Conservation (phyloP, 2,329 filamentous ascomycete genomes). For the Teratosphaeriaceae sp. region DNA sequence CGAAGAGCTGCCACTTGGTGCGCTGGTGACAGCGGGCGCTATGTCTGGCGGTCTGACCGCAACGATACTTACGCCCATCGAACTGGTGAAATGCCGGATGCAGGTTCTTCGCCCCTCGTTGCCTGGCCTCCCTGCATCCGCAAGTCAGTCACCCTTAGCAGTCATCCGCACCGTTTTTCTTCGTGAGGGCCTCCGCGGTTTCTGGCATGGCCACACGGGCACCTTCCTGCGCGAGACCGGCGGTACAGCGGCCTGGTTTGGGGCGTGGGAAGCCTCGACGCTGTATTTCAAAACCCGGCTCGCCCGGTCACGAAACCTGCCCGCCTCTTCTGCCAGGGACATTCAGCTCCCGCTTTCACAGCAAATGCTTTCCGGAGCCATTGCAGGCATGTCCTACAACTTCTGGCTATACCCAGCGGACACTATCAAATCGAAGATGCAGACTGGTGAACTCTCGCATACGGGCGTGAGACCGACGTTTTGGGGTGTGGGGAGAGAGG, state of each 20-base stretch:
- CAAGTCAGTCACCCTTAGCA: constrained; percentile 51
- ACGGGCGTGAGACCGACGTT: constrained; percentile 61
- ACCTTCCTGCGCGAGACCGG: constrained; percentile 92
- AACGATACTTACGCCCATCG: constrained; percentile 85
- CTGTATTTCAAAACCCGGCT: constrained; percentile 55
- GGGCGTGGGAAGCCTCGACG: constrained; percentile 70
- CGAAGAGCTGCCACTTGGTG: constrained; percentile 61
- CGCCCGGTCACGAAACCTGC: too few relatives aligned
- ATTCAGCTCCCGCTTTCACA: constrained; percentile 67
- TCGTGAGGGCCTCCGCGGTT: constrained; percentile 74
- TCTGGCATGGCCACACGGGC: constrained; percentile 92
- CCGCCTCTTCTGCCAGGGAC: too few relatives aligned
- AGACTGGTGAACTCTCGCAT: constrained; percentile 60
- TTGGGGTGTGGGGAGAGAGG: constrained; percentile 57
- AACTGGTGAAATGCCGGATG: constrained; percentile 97
- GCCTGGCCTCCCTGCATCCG: too few relatives aligned
- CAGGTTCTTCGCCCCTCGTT: too few relatives aligned
- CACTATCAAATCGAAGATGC: constrained; percentile 95
- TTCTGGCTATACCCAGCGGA: constrained; percentile 97
- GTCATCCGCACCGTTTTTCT: constrained; percentile 76
- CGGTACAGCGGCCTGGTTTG: constrained; percentile 92
- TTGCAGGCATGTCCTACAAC: constrained; percentile 90
- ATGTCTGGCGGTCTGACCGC: constrained; percentile 85
- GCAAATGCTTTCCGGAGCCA: constrained; percentile 79
- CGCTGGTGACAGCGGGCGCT: constrained; percentile 73